Base-by-base conservation (phyloP, 768 basidiomycete species). In the Chalciporus pseudorubinellus region DNA sequence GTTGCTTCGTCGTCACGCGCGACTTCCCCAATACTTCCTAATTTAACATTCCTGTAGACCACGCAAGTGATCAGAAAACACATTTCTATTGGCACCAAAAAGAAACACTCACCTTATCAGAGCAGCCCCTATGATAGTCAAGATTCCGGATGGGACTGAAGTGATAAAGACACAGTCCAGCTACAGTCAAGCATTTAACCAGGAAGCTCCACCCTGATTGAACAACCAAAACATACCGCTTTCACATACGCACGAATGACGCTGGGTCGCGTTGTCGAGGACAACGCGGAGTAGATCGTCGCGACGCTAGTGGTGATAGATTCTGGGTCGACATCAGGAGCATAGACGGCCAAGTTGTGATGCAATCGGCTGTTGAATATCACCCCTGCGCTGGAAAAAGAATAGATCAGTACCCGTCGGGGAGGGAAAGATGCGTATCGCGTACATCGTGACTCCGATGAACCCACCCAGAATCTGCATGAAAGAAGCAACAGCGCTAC, bases 241-340 rank as follows among this genome's bases (percentile, higher is more conserved):
- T 46, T 48, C 21, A 59, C 45, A 11, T 59, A 53, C 20, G 57
- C 59, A 18, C 44, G 48, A 11, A 60, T 34, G 46, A 60, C 53
- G 21, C 39, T 16, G 1, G 51, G 39, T 11, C 51, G 51, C 11
- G 31, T 46, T 12, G 51, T 18, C 3, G 51, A 19, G 16, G 53
- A 44, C 9, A 56, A 43, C 6, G 24, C 33, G 18, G 42, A 44
- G 41, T 56, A 56, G 39, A 59, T 56, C 24, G 53, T 38, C 2
- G 59, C 13, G 0, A 60, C 46, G 14, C 43, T 51, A 4, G 33
- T n/a, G 11, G 46, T 34, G 36, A 59, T 48, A 12, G 48, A 49
- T 28, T 26, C 46, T 6, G 53, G 51, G 11, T 59, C 47, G 19
- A 60, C 43, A 8, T 43, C 6, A 5, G 53, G 50, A 5, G 53